Base-by-base conservation (phyloP, 176 grass and related monocot genomes). In the Eremochloa ophiuroides region DNA sequence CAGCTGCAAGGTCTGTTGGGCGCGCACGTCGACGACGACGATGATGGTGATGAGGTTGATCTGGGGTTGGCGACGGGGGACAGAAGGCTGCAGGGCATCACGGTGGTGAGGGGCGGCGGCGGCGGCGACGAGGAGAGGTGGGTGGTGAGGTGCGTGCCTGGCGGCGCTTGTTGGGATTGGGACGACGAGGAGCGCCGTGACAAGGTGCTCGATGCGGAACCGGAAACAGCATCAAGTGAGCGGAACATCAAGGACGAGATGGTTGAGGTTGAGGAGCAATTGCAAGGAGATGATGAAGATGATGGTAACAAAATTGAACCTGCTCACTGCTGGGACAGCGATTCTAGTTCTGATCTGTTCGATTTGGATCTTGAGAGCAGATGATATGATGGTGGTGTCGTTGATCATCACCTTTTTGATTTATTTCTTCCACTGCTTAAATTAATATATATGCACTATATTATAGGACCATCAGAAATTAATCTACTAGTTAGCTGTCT, bases 331-430 rank as follows among this genome's bases (percentile, higher is more conserved):
- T 84, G 67, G 37, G 81, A 67, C 4, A 88, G 86, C 37, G 80
- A 79, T 14, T 74, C 66, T 5, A 88, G 67, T 10, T 88, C 86
- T 68, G 75, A 88, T 84, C 25, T 88, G 3, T 88, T 88, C 70
- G 86, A 88, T 14, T 46, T 88, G 46, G 75, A 88, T 20, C 34
- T 35, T 5, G 34, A 35, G 34, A 3, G 5, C 34, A 35, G 34
- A 35, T 35, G 34, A 35, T 35, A 35, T 35, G 34, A 35, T 5
- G 34, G 5, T 35, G 34, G 5, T 35, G 34, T 35, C 34, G 34
- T 35, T 35, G 4, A 35, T 35, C 34, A 35, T 35, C 34, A 4
- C 33, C 33, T 34, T 34, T 2, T 34, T 34, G 3, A 4, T 2
- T 34, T 34, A 34, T 3, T 34, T 4, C 33, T 4, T 2, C 4